Conservation (phyloP, 2,329 filamentous ascomycete species). For the Aspergillus proliferans region DNA sequence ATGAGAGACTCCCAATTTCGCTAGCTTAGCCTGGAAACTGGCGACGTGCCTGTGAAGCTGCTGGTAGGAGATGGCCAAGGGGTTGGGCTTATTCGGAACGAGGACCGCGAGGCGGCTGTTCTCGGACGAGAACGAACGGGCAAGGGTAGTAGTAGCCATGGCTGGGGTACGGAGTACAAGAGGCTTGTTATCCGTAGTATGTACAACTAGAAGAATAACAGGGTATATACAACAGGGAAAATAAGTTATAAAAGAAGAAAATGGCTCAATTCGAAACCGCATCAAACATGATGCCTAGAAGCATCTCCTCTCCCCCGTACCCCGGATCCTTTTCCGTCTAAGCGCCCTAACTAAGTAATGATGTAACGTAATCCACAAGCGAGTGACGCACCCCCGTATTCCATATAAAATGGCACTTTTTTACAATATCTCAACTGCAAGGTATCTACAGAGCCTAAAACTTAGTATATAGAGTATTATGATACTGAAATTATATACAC, state of each 20-base stretch:
- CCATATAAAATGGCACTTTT: no score
- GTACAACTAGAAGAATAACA: background rate
- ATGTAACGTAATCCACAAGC: background rate
- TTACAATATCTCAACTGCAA: no score
- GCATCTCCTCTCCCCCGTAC: background rate
- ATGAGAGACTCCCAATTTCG: constrained; percentile 63
- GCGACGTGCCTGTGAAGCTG: constrained; percentile 60
- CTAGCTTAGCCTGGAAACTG: constrained; percentile 71
- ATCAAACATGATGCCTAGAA: background rate
- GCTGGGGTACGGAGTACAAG: background rate
- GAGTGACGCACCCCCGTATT: no score
- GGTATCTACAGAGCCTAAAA: no score
- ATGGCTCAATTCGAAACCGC: background rate
- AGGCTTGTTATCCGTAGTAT: background rate
- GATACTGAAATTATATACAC: no score
- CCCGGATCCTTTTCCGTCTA: background rate
- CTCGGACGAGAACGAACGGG: constrained; percentile 50
- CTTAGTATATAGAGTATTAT: no score
- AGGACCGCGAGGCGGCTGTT: constrained; percentile 60
- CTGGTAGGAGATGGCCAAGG: constrained; percentile 64
- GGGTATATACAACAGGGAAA: no score
- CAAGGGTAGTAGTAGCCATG: constrained; percentile 52
- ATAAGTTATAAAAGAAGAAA: background rate
- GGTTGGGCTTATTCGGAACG: constrained; percentile 58
- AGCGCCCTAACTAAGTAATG: background rate